These are phyloP conservation scores for Turnera subulata DNA, from an alignment of 345 rosid species.

Conservation along the genomic window DNA sequence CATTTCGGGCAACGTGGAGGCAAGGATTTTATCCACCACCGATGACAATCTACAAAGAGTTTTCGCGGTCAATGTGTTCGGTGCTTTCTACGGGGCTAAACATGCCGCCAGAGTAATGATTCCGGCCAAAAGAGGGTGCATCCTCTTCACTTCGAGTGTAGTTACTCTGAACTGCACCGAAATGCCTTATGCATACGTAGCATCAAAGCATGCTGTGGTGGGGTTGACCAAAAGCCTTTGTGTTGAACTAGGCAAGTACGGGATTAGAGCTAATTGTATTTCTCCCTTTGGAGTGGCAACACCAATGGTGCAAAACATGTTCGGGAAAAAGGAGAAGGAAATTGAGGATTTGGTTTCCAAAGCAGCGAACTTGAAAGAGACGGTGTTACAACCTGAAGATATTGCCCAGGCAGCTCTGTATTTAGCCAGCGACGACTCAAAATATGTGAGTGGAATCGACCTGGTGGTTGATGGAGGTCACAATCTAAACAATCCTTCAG, in stretches of 20 bases:
- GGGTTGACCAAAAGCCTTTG: slow-evolving; percentile 16
- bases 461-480: slow-evolving; percentile 14
- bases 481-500: too few relatives aligned
- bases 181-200: slow-evolving; percentile 7
- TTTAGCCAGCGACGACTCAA: slow-evolving; percentile 13
- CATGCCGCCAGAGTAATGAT: slow-evolving; percentile 28
- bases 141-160: slow-evolving; percentile 18
- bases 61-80: slow-evolving; percentile 16
- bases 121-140: slow-evolving; percentile 15
- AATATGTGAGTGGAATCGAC: slow-evolving; percentile 14
- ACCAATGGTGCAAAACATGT: neutral
- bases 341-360: neutral
- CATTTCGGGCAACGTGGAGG: neutral
- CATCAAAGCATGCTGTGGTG: slow-evolving; percentile 22
- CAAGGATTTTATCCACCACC: neutral
- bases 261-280: slow-evolving; percentile 21
- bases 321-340: neutral
- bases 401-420: slow-evolving; percentile 14
- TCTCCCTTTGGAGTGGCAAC: slow-evolving; percentile 13
- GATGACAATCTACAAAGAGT: slow-evolving; percentile 12
- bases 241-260: slow-evolving; percentile 19
- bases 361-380: slow-evolving; percentile 9
- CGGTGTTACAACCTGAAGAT: slow-evolving; percentile 10
- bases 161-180: slow-evolving; percentile 4
- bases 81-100: slow-evolving; percentile 23